These are phyloP conservation scores for Clavispora fructus DNA, from an alignment of 805 yeast genomes.

Conservation along the genomic window DNA sequence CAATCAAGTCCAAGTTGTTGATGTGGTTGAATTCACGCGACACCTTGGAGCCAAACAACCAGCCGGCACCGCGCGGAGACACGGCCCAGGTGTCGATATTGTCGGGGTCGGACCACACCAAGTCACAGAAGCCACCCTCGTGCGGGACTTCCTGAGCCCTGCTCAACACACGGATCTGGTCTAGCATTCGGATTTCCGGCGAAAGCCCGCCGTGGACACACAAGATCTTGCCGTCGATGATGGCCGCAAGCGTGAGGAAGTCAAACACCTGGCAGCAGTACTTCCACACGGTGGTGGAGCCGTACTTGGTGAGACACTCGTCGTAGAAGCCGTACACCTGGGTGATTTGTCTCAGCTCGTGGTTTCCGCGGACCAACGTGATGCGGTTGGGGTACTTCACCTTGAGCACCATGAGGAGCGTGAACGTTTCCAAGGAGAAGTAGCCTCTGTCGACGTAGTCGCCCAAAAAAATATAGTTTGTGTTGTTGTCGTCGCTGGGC, in stretches of 20 bases:
- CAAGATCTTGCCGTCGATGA: constrained; percentile 87
- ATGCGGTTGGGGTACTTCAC: constrained; percentile 81
- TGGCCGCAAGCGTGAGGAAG: constrained; percentile 89
- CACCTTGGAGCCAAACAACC: constrained; percentile 93
- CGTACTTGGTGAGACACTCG: constrained; percentile 89
- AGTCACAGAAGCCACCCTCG: constrained; percentile 97
- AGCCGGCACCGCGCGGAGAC: constrained; percentile 97
- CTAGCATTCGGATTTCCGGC: constrained; percentile 96
- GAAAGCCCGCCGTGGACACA: constrained; percentile 98
- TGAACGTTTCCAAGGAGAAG: constrained; percentile 89
- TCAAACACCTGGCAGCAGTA: constrained; percentile 96
- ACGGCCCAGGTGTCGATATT: constrained; percentile 98
- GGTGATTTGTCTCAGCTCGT: constrained; percentile 95
- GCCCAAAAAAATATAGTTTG: constrained; percentile 76
- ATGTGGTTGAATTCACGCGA: constrained; percentile 95
- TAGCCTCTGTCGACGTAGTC: constrained; percentile 99
- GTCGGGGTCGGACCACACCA: constrained; percentile 98
- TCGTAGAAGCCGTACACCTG: constrained; percentile 98
- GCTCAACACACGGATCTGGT: constrained; percentile 88
- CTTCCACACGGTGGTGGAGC: constrained; percentile 93
- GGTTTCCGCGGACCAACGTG: constrained; percentile 95
- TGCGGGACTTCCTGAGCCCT: constrained; percentile 99
- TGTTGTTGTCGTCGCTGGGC: constrained; percentile 67
- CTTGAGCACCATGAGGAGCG: constrained; percentile 87
- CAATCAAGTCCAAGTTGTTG: constrained; percentile 79